Percentiles rank a stretch among this genome's conserved stretches.
phyloP scores from a whole-genome alignment of 768 basidiomycete species.

The Auricularia cornea region DNA sequence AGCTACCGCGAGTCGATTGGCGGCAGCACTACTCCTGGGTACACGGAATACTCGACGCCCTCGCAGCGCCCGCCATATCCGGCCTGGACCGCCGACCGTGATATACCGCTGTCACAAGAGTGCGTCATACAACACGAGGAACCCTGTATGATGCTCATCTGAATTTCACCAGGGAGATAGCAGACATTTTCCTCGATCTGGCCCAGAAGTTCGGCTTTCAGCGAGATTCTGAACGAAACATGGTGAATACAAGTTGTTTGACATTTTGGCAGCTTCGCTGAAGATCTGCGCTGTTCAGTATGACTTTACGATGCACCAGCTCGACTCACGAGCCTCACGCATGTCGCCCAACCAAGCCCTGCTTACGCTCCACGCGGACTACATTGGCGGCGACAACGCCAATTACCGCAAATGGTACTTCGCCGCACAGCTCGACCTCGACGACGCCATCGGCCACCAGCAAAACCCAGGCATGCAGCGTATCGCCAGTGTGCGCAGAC shows the following conservation, averaged over 20 bases:
- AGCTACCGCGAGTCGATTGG: not conserved
- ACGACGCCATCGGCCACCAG: conserved; percentile 93
- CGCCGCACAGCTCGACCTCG: conserved; percentile 96
- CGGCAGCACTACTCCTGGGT: not conserved
- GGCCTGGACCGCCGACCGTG: conserved; percentile 87
- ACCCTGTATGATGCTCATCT: not conserved
- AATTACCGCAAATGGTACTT: conserved; percentile 99
- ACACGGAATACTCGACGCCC: conserved; percentile 14
- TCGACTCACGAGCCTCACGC: conserved; percentile 95
- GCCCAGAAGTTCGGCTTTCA: conserved; percentile 99
- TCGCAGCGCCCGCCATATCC: conserved; percentile 55
- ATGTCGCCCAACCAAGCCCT: conserved; percentile 97
- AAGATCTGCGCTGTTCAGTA: conserved; percentile 43
- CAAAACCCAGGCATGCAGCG: conserved; percentile 91
- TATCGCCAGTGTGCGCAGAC: conserved; percentile 70
- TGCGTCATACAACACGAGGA: conserved; percentile 5
- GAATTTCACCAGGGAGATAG: conserved; percentile 54
- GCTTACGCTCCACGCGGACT: conserved; percentile 94
- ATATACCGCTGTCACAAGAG: conserved; percentile 94
- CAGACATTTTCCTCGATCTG: conserved; percentile 96
- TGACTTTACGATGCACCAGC: conserved; percentile 95
- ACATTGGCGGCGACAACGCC: conserved; percentile 96
- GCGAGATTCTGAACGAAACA: conserved; percentile 91
- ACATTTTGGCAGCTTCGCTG: conserved; percentile 4
- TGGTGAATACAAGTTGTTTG: conserved; percentile 39